Conservation (phyloP, 1,139 yeast genomes). For the Pichia sp. region DNA sequence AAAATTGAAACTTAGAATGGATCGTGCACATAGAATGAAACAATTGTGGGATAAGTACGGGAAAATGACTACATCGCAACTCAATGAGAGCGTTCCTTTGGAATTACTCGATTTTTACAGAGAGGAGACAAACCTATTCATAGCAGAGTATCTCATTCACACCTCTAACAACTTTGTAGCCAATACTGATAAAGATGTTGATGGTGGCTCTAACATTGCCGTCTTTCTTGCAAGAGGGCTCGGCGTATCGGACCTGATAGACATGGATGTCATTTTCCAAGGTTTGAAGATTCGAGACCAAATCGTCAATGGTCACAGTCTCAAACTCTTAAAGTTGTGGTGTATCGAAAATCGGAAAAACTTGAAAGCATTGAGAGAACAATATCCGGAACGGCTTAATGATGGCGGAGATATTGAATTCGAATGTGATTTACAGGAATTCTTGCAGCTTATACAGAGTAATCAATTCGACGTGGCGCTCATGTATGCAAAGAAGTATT, state of each 20-base stretch:
- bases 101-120: conserved; percentile 42
- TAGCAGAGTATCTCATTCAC: conserved; percentile 45
- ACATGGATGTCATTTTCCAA: conserved; percentile 46
- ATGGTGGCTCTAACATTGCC: no score
- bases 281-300: conserved; percentile 46
- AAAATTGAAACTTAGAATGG: conserved; percentile 40
- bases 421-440: conserved; percentile 71
- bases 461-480: conserved; percentile 54
- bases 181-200: not conserved
- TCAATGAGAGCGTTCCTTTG: not conserved
- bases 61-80: not conserved
- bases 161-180: not conserved
- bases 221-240: no score
- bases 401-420: conserved; percentile 53
- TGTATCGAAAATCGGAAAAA: conserved; percentile 62
- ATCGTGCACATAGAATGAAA: conserved; percentile 33
- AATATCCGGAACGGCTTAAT: conserved; percentile 12
- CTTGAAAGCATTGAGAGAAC: conserved; percentile 39
- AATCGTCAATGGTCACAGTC: conserved; percentile 45
- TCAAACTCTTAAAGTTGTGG: conserved; percentile 60
- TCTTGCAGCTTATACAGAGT: conserved; percentile 52
- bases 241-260: conserved; percentile 45
- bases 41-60: conserved; percentile 1
- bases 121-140: conserved; percentile 50
- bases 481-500: conserved; percentile 25